Evolutionary conservation across 169 alveolate genomes (phyloP).

Genomic region (Blepharisma undulans): DNA sequence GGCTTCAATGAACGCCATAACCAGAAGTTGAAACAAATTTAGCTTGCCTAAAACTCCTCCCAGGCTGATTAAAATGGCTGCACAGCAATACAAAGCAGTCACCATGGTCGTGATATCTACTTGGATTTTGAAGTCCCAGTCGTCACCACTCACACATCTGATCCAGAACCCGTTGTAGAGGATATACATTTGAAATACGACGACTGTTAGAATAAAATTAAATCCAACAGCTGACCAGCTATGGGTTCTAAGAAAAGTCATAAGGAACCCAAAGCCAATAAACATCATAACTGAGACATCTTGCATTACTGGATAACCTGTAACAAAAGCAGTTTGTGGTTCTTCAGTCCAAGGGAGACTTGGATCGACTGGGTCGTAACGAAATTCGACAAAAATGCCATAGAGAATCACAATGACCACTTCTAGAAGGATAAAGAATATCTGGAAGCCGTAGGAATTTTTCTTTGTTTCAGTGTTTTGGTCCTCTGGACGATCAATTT

Average conservation of each 20-base stretch:
- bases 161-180: constrained; percentile 62
- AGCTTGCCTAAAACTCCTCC: constrained; percentile 84
- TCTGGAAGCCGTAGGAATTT: background rate
- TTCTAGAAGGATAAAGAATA: background rate
- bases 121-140: constrained; percentile 33
- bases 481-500: background rate
- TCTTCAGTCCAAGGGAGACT: background rate
- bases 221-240: constrained; percentile 70
- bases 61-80: constrained; percentile 67
- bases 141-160: constrained; percentile 38
- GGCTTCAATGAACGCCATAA: constrained; percentile 59
- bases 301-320: constrained; percentile 59
- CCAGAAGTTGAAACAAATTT: constrained; percentile 57
- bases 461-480: background rate
- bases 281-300: constrained; percentile 81
- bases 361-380: background rate
- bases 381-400: constrained; percentile 28
- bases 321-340: background rate
- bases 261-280: constrained; percentile 82
- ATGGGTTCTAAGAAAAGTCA: constrained; percentile 69
- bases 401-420: background rate
- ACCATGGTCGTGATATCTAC: constrained; percentile 41
- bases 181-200: constrained; percentile 58
- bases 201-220: constrained; percentile 61
- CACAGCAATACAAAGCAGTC: constrained; percentile 64